Base-by-base conservation (phyloP, 23 red algal species). In the Gracilaria domingensis region DNA sequence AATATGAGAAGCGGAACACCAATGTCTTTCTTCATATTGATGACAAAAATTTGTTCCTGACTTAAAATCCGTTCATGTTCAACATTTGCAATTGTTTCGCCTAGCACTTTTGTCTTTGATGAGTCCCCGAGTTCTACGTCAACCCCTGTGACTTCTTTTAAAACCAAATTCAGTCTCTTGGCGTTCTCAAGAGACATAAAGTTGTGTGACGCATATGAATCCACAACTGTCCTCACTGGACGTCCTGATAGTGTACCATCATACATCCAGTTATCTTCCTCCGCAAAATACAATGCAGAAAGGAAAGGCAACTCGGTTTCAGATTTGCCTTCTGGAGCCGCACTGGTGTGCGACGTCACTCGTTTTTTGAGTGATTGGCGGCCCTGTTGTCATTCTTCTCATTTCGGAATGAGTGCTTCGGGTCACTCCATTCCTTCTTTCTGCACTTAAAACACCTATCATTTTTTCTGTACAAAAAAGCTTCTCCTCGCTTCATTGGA, bases 401-500 rank as follows among this genome's bases (percentile, higher is more conserved):
- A 24, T 20, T 21, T 5, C 28, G 33, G 36, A 4, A 73, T 45
- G 83, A 42, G 32, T 86, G 83, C 13, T 29, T 32, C 38, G 62
- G 20, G 23, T 86, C 62, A 20, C 83, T 86, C 66, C 66, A 86
- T 18, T 65, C 64, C 4, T 73, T 86, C 26, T 49, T 75, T 50
- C 65, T 21, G 26, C 83, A 86, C 25, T 86, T 74, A 30, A 86
- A 73, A 53, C 83, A 86, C 20, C 83, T 45, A 42, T 86, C 60
- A 72, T 51, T n/a, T 36, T 75, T 74, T 70, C 61, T 71, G 64
- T 86, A 86, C 49, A 86, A 55, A 73, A 0, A 0, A 18, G 29
- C 53, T 33, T 86, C 66, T 18, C 66, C 83, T 56, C 26, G 36
- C 66, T 75, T 86, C 4, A 35, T 9, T 28, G 64, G 64, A 37